Evolutionary conservation across 2,329 filamentous ascomycete species (phyloP).

Genomic region (Sarocladiaceae sp.): DNA sequence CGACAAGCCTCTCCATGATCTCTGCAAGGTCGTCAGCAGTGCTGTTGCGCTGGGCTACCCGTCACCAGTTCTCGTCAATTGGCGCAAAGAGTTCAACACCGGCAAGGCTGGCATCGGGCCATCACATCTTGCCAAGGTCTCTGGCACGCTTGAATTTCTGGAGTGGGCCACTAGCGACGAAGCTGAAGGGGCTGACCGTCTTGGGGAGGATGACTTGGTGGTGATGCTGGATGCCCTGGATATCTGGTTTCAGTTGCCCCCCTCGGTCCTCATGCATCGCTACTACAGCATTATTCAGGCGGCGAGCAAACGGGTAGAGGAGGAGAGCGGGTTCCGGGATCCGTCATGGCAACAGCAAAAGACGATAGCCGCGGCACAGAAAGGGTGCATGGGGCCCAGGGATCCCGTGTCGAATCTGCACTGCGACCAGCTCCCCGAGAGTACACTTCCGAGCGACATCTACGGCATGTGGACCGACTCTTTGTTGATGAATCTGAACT

Average conservation of each 20-base stretch:
- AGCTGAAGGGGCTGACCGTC: conserved; percentile 14
- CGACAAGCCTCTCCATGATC: conserved; percentile 27
- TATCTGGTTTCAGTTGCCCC: conserved; percentile 33
- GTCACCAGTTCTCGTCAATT: conserved; percentile 29
- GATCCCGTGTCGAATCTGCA: conserved; percentile 28
- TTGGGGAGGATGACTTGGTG: conserved; percentile 25
- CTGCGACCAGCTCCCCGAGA: conserved; percentile 29
- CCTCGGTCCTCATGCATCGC: conserved; percentile 28
- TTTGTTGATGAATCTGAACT: conserved; percentile 22
- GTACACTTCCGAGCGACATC: conserved; percentile 25
- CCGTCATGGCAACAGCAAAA: conserved; percentile 24
- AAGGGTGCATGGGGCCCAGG: conserved; percentile 23
- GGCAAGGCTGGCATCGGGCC: conserved; percentile 29
- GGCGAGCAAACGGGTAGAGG: conserved; percentile 21
- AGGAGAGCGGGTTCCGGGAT: conserved; percentile 20
- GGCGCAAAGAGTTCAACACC: conserved; percentile 30
- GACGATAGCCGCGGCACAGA: conserved; percentile 26
- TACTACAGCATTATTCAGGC: conserved; percentile 28
- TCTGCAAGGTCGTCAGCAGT: conserved; percentile 33
- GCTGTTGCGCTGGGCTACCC: conserved; percentile 31
- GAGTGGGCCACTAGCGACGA: conserved; percentile 26
- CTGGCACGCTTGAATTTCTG: conserved; percentile 18
- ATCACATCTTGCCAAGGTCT: conserved; percentile 29
- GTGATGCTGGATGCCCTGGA: conserved; percentile 32
- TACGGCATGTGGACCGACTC: conserved; percentile 28